phyloP scores from a whole-genome alignment of 768 basidiomycete species.

The Hysterangium stoloniferum region DNA sequence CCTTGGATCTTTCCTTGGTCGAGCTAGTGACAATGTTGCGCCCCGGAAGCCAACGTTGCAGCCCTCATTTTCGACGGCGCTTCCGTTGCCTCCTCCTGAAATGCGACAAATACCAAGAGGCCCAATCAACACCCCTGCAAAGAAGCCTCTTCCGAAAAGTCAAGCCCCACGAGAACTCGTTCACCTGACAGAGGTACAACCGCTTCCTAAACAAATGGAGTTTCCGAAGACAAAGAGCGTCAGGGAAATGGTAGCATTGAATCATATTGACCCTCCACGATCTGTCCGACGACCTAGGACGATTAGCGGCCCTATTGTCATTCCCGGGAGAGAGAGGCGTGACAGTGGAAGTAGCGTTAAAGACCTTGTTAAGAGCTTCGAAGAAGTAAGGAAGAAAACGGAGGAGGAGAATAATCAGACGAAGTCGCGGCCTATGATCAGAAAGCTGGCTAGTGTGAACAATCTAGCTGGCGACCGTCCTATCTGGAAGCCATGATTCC shows the following conservation, averaged over 20 bases:
- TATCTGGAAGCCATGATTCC: conserved; percentile 5
- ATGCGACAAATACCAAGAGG: conserved; percentile 41
- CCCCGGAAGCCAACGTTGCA: conserved; percentile 17
- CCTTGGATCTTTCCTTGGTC: conserved; percentile 12
- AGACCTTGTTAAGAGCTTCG: conserved; percentile 60
- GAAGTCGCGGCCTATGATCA: not conserved
- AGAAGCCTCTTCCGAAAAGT: conserved; percentile 37
- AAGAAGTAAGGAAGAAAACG: conserved; percentile 32
- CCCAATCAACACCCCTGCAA: conserved; percentile 52
- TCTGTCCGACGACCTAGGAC: conserved; percentile 15
- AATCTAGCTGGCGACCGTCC: conserved; percentile 2
- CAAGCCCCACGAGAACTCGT: conserved; percentile 61
- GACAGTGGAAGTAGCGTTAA: conserved; percentile 67
- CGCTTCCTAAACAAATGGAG: conserved; percentile 31
- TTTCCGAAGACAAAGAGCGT: conserved; percentile 23
- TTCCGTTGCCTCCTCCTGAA: conserved; percentile 41
- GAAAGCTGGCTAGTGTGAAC: conserved; percentile 5
- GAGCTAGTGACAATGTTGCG: conserved; percentile 7
- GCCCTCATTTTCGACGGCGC: conserved; percentile 26
- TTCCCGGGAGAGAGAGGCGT: conserved; percentile 34
- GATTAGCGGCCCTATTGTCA: conserved; percentile 13
- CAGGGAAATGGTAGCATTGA: conserved; percentile 46
- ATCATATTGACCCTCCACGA: conserved; percentile 35
- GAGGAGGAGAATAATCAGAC: not conserved
- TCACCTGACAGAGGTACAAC: conserved; percentile 35